A percentile compares a stretch with the other conserved stretches of the same genome.
Evolutionary conservation across 2,329 filamentous ascomycete genomes (phyloP).

Genomic region (Esteya vermicola): DNA sequence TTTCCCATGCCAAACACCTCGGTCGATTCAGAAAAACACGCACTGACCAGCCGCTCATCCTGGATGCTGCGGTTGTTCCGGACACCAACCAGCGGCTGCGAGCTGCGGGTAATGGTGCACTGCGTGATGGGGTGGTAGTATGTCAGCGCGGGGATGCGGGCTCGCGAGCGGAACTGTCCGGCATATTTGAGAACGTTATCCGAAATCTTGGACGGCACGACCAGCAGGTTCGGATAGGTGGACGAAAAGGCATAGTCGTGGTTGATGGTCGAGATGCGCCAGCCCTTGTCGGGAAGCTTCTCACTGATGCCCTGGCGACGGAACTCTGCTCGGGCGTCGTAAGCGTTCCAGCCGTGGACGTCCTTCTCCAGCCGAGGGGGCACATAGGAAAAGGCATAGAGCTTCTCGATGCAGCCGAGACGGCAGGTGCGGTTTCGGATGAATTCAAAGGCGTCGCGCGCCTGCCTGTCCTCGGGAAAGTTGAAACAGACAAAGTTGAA

Average conservation of each 20-base stretch:
- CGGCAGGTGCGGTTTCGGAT: slow-evolving; percentile 72
- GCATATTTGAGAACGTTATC: slow-evolving; percentile 95
- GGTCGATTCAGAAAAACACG: slow-evolving; percentile 68
- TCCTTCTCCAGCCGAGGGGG: slow-evolving; percentile 59
- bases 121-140: slow-evolving; percentile 97
- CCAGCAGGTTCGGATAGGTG: slow-evolving; percentile 76
- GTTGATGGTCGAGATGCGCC: slow-evolving; percentile 87
- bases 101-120: slow-evolving; percentile 89
- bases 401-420: slow-evolving; percentile 68
- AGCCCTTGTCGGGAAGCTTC: slow-evolving; percentile 63
- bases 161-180: slow-evolving; percentile 72
- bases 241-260: slow-evolving; percentile 79
- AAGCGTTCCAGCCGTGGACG: slow-evolving; percentile 69
- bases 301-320: slow-evolving; percentile 74
- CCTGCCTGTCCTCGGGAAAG: slow-evolving; percentile 59
- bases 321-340: slow-evolving; percentile 77
- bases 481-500: slow-evolving; percentile 90
- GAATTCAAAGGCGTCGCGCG: slow-evolving; percentile 75
- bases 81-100: slow-evolving; percentile 79
- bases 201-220: slow-evolving; percentile 81
- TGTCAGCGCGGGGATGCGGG: slow-evolving; percentile 75
- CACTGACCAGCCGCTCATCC: slow-evolving; percentile 83
- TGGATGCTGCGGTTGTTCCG: slow-evolving; percentile 83
- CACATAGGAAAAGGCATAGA: slow-evolving; percentile 81
- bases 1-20: slow-evolving; percentile 21